Conservation (phyloP, 805 yeast genomes). For the Sungouiella blattae region DNA sequence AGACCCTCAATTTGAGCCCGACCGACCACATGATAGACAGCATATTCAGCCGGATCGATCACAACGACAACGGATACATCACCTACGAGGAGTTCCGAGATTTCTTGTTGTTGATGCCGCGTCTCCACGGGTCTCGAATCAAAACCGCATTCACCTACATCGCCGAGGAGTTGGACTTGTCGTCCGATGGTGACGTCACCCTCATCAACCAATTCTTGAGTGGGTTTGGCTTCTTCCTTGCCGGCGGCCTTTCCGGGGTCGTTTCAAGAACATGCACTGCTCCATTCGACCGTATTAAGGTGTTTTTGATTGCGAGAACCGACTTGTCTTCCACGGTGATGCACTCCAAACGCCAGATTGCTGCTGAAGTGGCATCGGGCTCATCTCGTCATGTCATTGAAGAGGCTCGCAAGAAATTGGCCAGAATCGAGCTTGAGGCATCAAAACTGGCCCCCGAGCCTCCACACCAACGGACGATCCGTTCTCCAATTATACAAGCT, state of each 20-base stretch:
- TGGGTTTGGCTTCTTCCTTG: conserved; percentile 87
- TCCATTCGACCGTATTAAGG: conserved; percentile 93
- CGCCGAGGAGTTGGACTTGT: conserved; percentile 72
- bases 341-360: conserved; percentile 49
- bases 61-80: conserved; percentile 59
- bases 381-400: conserved; percentile 33
- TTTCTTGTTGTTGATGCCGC: conserved; percentile 77
- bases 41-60: conserved; percentile 55
- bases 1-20: conserved; percentile 51
- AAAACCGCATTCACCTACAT: conserved; percentile 80
- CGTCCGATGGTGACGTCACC: conserved; percentile 91
- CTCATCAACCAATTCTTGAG: conserved; percentile 72
- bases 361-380: conserved; percentile 32
- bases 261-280: conserved; percentile 96
- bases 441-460: conserved; percentile 34
- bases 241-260: conserved; percentile 96
- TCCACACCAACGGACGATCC: conserved; percentile 45
- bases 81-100: conserved; percentile 86
- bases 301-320: conserved; percentile 87
- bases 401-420: conserved; percentile 29
- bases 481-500: conserved; percentile 78
- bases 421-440: conserved; percentile 24
- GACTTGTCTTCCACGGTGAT: conserved; percentile 70
- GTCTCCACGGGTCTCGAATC: conserved; percentile 70
- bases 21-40: conserved; percentile 49